Evolutionary conservation across 148 eudicot genomes (phyloP), one percentile per base, ranked within the genome.

Genomic region (Diospyros lotus): DNA sequence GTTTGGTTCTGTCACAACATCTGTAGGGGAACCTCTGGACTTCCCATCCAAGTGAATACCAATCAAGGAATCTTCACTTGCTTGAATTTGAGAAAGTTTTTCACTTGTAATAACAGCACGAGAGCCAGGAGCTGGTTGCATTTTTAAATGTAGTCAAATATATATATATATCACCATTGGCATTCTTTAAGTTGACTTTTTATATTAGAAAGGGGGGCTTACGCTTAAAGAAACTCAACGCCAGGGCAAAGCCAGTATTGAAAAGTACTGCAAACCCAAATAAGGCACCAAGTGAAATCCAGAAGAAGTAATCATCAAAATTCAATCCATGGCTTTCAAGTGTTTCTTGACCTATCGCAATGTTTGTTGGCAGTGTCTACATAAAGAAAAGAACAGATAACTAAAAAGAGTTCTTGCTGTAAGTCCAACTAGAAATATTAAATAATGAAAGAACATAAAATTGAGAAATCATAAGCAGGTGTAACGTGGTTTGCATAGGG

Each of bases 241-340:
- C 89, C 80, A 93, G 58, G 12, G 78, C 86, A 75, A 80, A 93
- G 39, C 89, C 91, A 44, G 79, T 52, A 61, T 83, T 84, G 69
- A 85, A 80, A 58, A 93, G 74, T 28, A 91, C 5, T 45, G 81
- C 66, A 48, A 88, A 82, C 11, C 92, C 93, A 59, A 88, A 67
- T 73, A 93, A 79, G 62, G 89, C 92, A 15, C 76, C 90, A 76
- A 89, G 50, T 13, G 93, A 91, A 52, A 85, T 52, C 98, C 96
- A 93, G 44, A 68, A 86, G 73, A 78, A 73, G 82, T 80, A 54
- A 55, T 58, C 89, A 60, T 73, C 80, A 65, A 81, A 91, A 65
- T 78, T 67, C 41, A 93, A 78, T 18, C 98, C 93, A 62, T 82
- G 93, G 50, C 78, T 48, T 48, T 4, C 52, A 48, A 48, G 52